phyloP scores from a whole-genome alignment of 345 rosid species.

The Acer campestre region DNA sequence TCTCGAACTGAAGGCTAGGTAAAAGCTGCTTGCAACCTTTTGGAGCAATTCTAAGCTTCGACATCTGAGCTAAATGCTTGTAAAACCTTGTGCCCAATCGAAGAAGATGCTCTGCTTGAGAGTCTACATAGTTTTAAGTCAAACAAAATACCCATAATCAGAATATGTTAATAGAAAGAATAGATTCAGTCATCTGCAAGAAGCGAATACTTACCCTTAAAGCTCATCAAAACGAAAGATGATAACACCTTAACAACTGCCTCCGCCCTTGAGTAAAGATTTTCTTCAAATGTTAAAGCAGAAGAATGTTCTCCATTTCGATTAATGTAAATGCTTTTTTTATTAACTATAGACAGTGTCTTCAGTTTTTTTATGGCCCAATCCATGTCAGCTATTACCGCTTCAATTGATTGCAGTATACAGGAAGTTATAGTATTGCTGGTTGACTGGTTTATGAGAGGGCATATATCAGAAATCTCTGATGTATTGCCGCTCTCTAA shows the following conservation, averaged over 20 bases:
- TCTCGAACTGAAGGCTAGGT: slow-evolving; percentile 70
- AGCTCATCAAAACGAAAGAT: slow-evolving; percentile 68
- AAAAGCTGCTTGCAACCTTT: slow-evolving; percentile 75
- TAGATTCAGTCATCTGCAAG: slow-evolving; percentile 4
- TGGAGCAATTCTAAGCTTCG: slow-evolving; percentile 70
- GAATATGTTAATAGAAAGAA: slow-evolving; percentile 9
- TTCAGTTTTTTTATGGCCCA: slow-evolving; percentile 69
- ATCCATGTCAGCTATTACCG: slow-evolving; percentile 58
- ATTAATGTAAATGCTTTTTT: slow-evolving; percentile 35
- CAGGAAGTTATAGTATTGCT: slow-evolving; percentile 45
- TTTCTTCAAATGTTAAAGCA: slow-evolving; percentile 52
- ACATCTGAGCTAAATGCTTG: slow-evolving; percentile 78
- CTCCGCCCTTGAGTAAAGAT: slow-evolving; percentile 58
- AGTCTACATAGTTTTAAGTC: slow-evolving; percentile 46
- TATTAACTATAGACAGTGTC: slow-evolving; percentile 38
- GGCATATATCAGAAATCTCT: slow-evolving; percentile 49
- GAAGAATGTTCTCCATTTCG: slow-evolving; percentile 37
- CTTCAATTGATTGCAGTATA: slow-evolving; percentile 55
- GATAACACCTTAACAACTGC: slow-evolving; percentile 62
- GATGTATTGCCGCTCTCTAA: slow-evolving; percentile 26
- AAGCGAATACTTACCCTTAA: slow-evolving; percentile 53
- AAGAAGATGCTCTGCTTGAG: slow-evolving; percentile 69
- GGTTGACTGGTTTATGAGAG: slow-evolving; percentile 57
- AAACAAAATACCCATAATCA: slow-evolving; percentile 19
- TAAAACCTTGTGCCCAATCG: slow-evolving; percentile 59